Evolutionary conservation across 148 eudicot species (phyloP).

Genomic region (Chenopodium quinoa): DNA sequence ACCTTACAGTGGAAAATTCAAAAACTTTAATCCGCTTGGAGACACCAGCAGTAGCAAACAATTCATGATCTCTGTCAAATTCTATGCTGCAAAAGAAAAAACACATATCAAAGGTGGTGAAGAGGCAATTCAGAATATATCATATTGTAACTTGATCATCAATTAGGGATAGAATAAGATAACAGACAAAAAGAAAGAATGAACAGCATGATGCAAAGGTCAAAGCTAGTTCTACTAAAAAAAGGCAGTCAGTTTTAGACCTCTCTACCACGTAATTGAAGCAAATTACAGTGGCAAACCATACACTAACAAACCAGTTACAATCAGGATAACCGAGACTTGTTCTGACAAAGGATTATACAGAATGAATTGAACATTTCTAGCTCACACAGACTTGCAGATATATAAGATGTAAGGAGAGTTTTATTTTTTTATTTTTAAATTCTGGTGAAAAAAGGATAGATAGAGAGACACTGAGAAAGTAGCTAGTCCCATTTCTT

Average conservation of each 20-base stretch:
- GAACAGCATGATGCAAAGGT: not conserved
- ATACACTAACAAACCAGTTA: not conserved
- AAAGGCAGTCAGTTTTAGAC: not conserved
- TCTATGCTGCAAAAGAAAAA: conserved; percentile 71
- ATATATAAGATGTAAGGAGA: not conserved
- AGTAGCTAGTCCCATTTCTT: not conserved
- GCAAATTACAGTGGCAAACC: not conserved
- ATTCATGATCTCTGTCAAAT: conserved; percentile 87
- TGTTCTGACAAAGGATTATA: not conserved
- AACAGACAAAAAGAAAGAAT: not conserved
- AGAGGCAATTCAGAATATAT: not conserved
- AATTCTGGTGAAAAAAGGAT: too few species aligned
- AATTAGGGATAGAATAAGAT: not conserved
- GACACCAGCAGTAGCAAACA: conserved; percentile 98
- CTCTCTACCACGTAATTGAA: not conserved
- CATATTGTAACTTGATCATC: not conserved
- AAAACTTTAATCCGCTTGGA: conserved; percentile 89
- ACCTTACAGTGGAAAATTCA: conserved; percentile 75
- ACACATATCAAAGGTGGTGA: conserved; percentile 9
- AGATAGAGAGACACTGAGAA: not conserved
- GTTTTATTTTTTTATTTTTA: too few species aligned
- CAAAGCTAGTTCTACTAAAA: not conserved
- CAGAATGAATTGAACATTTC: not conserved
- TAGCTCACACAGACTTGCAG: not conserved
- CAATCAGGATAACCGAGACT: not conserved